These are phyloP conservation scores for Wickerhamomyces chambardii DNA, from an alignment of 805 yeast genomes.

Conservation along the genomic window DNA sequence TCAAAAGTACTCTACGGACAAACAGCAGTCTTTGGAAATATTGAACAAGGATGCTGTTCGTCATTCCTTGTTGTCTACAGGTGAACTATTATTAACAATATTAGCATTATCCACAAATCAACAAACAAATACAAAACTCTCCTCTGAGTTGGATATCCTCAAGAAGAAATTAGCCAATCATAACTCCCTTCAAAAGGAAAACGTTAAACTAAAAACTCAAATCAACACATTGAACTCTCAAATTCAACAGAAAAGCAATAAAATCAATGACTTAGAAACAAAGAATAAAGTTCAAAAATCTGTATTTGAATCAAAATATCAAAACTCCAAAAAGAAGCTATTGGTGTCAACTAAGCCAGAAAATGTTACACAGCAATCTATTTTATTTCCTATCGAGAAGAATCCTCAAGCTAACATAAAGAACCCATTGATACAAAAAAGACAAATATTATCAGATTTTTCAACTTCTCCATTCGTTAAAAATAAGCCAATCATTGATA, in stretches of 20 bases:
- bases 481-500: conserved; percentile 2
- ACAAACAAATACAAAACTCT: neutral
- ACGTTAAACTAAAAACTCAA: conserved; percentile 24
- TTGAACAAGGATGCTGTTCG: neutral
- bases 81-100: neutral
- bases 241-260: conserved; percentile 17
- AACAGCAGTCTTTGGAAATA: neutral
- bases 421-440: conserved; percentile 2
- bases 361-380: conserved; percentile 1
- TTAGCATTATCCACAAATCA: neutral
- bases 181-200: conserved; percentile 17
- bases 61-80: neutral
- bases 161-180: conserved; percentile 13
- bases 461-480: conserved; percentile 16
- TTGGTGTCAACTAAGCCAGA: conserved; percentile 9
- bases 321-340: conserved; percentile 22
- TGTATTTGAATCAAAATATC: conserved; percentile 23
- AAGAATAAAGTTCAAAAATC: conserved; percentile 24
- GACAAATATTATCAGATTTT: conserved; percentile 7
- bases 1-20: neutral
- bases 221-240: conserved; percentile 23
- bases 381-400: conserved; percentile 8
- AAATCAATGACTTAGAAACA: conserved; percentile 21
- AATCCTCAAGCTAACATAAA: neutral
- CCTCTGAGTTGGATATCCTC: conserved; percentile 14